Base-by-base conservation (phyloP, 805 yeast species). In the Monosporozyma unispora region DNA sequence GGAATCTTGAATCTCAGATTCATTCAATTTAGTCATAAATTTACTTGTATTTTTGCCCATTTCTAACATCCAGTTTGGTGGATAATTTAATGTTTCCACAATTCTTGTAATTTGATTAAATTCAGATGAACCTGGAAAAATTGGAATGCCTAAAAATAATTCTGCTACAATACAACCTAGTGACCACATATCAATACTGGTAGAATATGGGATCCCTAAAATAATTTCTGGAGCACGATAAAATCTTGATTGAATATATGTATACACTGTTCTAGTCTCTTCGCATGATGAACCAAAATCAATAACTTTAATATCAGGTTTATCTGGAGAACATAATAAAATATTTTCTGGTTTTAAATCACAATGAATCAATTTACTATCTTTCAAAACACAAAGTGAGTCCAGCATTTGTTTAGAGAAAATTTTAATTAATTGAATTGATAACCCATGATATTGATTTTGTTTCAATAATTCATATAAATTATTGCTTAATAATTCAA, bases 111-210 rank as follows among this genome's bases (percentile, higher is more conserved):
- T 70, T 67, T 91, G 97, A 63, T 91, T 89, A 66, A 82, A 93
- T 66, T 93, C 99, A 0, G 96, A 86, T 3, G 89, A 77, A 3
- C 99, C 99, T 0, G 99, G 97, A 59, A 91, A 88, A 56, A 91
- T 74, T 1, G 99, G 99, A 49, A 91, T 73, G 0, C 99, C 99
- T 47, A 91, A 67, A 57, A 85, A 90, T 45, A 91, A 70, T 66
- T 93, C 99, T 1, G 93, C 95, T 31, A 88, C 79, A 46, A 93
- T 87, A 63, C 97, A 86, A 0, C 96, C 99, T 42, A 90, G 70
- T 0, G 98, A 91, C 99, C 99, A 93, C 81, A 91, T 88, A 64
- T 91, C 99, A 48, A 93, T 91, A 6, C 96, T 81, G 9, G 95
- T 80, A 0, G 96, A 85, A 62, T 93, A 91, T 4, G 96, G 96